phyloP scores from a whole-genome alignment of 768 basidiomycete species.

The Pleurotus giganteus region DNA sequence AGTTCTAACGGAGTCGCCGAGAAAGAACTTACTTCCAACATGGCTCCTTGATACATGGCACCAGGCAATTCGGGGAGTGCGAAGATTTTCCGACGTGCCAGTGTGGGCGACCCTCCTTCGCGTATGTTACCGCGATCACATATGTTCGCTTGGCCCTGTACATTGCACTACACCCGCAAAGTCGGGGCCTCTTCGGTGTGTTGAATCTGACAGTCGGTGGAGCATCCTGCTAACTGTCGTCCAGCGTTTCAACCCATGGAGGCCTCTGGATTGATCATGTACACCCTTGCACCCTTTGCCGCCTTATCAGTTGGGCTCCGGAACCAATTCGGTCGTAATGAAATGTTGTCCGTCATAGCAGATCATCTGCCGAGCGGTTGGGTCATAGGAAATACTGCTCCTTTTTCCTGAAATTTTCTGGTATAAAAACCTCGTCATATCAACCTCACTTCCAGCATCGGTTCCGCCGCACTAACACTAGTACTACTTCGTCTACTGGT shows the following conservation, averaged over 20 bases:
- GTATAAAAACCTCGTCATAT: not conserved
- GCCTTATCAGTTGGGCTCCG: not conserved
- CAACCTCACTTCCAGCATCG: not conserved
- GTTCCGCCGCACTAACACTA: slow-evolving; percentile 2
- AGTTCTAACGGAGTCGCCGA: not conserved
- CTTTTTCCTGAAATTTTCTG: not conserved
- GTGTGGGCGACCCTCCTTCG: not conserved
- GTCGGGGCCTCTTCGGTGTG: slow-evolving; percentile 2
- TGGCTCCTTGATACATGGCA: not conserved
- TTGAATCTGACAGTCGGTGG: not conserved
- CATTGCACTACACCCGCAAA: not conserved
- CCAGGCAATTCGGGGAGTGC: not conserved
- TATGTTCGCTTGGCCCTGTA: not conserved
- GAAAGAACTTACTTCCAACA: not conserved
- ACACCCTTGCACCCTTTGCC: too few species aligned
- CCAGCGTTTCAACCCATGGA: too few species aligned
- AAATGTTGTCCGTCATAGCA: not conserved
- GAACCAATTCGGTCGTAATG: not conserved
- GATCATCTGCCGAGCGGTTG: not conserved
- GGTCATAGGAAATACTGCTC: not conserved
- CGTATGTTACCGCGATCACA: slow-evolving; percentile 1
- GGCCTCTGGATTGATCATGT: too few species aligned
- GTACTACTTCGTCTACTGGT: not conserved
- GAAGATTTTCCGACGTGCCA: slow-evolving; percentile 1
- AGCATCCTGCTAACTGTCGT: not conserved